Evolutionary conservation across 192 early-diverging fungal species (phyloP).

Genomic region (Backusella liffmaniae): DNA sequence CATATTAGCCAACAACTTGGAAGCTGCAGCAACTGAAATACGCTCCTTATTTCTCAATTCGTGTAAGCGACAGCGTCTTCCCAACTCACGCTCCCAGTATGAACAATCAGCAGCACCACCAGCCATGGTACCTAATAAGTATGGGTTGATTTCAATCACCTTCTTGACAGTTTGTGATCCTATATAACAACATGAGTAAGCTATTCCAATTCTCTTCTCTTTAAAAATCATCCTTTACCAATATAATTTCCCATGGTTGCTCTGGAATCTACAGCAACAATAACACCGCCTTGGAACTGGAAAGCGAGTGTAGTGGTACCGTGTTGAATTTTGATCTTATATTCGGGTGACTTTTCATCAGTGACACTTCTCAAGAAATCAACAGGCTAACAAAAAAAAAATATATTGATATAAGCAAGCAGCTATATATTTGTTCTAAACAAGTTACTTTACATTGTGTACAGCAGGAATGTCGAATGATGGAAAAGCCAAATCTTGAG

Average conservation of each 20-base stretch:
- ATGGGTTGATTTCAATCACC: conserved; percentile 99
- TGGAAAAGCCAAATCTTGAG: conserved; percentile 50
- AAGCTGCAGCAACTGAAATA: conserved; percentile 97
- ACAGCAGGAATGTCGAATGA: conserved; percentile 57
- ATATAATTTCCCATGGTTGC: conserved; percentile 91
- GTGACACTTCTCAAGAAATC: conserved; percentile 85
- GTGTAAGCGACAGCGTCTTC: conserved; percentile 89
- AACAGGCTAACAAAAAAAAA: conserved; percentile 61
- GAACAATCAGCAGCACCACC: conserved; percentile 99
- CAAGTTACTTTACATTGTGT: conserved; percentile 42
- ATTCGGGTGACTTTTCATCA: conserved; percentile 68
- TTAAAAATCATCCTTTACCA: conserved; percentile 45
- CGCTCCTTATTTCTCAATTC: conserved; percentile 98
- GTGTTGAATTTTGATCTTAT: conserved; percentile 88
- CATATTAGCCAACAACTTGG: conserved; percentile 95
- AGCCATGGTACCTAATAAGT: conserved; percentile 97
- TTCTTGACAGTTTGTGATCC: conserved; percentile 93
- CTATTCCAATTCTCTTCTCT: too few species aligned
- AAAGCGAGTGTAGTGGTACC: conserved; percentile 99
- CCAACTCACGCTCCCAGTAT: conserved; percentile 98
- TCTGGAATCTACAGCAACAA: conserved; percentile 96
- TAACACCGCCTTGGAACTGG: conserved; percentile 91
- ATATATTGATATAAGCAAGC: background rate
- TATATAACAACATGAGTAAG: too few species aligned
- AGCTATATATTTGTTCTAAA: background rate